Conservation (phyloP, 305 asterid species). For the Fraxinus sp. region DNA sequence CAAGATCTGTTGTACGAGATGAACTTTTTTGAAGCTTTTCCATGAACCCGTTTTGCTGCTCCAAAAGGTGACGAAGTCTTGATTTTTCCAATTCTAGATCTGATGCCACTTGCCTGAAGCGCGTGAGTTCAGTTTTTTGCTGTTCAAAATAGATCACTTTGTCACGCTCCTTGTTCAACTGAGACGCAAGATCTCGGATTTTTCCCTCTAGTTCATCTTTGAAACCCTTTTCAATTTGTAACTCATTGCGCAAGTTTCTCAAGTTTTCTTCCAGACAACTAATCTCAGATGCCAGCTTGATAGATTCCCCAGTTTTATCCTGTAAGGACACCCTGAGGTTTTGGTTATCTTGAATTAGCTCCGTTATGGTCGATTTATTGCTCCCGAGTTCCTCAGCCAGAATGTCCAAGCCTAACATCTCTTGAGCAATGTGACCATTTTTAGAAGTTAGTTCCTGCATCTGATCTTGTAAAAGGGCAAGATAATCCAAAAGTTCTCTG, state of each 20-base stretch:
- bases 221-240: slow-evolving; percentile 43
- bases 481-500: slow-evolving; percentile 61
- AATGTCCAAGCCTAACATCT: slow-evolving; percentile 49
- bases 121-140: slow-evolving; percentile 54
- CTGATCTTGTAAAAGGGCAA: slow-evolving; percentile 59
- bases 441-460: slow-evolving; percentile 59
- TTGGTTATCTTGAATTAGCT: slow-evolving; percentile 55
- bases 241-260: slow-evolving; percentile 48
- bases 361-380: slow-evolving; percentile 42
- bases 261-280: slow-evolving; percentile 48
- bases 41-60: slow-evolving; percentile 43
- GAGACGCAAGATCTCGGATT: slow-evolving; percentile 54
- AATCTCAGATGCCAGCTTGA: slow-evolving; percentile 55
- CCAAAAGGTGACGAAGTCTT: slow-evolving; percentile 45
- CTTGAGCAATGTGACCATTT: slow-evolving; percentile 55
- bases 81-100: slow-evolving; percentile 66
- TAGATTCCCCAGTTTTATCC: slow-evolving; percentile 53
- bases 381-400: slow-evolving; percentile 60
- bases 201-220: slow-evolving; percentile 55
- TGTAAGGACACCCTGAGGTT: slow-evolving; percentile 45
- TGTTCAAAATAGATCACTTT: slow-evolving; percentile 38
- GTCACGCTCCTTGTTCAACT: slow-evolving; percentile 35
- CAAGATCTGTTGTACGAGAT: slow-evolving; percentile 43
- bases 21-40: slow-evolving; percentile 45
- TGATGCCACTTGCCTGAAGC: slow-evolving; percentile 46